These are phyloP conservation scores for Paramarasmius palmivorus DNA, from an alignment of 1,284 basidiomycete genomes.

Conservation along the genomic window DNA sequence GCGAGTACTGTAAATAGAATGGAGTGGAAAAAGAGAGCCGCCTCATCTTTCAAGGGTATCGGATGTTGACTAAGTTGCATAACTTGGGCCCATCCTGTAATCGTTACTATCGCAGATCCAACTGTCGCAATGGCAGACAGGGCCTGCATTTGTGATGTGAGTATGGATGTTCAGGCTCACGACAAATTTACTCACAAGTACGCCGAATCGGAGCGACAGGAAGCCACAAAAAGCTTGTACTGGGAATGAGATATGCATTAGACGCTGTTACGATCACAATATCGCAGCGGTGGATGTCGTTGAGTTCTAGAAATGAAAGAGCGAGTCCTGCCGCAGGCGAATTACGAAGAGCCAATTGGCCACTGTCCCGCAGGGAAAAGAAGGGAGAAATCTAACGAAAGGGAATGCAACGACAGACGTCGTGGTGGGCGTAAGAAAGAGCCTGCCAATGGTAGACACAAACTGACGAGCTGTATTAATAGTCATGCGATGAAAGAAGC, in stretches of 20 bases:
- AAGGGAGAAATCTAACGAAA: conserved; percentile 1
- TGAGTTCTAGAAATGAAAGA: not conserved
- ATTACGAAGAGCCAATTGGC: not conserved
- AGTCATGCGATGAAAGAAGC: too few relatives aligned
- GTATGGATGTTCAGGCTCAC: too few relatives aligned
- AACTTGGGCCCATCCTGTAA: conserved; percentile 44
- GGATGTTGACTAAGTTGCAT: conserved; percentile 33
- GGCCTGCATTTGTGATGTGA: conserved; percentile 24
- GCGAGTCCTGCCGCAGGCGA: not conserved
- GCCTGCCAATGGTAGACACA: too few relatives aligned
- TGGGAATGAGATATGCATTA: not conserved
- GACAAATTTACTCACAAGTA: conserved; percentile 45
- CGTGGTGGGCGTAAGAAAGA: too few relatives aligned
- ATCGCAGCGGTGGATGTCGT: not conserved
- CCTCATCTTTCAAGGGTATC: conserved; percentile 35
- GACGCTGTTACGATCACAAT: not conserved
- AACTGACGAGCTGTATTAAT: too few relatives aligned
- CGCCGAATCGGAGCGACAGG: conserved; percentile 59
- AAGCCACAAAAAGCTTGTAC: conserved; percentile 52
- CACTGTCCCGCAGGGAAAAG: not conserved
- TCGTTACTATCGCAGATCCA: conserved; percentile 40
- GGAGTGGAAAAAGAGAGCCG: conserved; percentile 48
- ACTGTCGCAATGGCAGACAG: conserved; percentile 47
- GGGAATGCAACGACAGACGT: conserved; percentile 4
- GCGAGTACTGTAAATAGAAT: conserved; percentile 48